Evolutionary conservation across 257 asterid genomes (phyloP).

Genomic region (Penstemon eatonii): DNA sequence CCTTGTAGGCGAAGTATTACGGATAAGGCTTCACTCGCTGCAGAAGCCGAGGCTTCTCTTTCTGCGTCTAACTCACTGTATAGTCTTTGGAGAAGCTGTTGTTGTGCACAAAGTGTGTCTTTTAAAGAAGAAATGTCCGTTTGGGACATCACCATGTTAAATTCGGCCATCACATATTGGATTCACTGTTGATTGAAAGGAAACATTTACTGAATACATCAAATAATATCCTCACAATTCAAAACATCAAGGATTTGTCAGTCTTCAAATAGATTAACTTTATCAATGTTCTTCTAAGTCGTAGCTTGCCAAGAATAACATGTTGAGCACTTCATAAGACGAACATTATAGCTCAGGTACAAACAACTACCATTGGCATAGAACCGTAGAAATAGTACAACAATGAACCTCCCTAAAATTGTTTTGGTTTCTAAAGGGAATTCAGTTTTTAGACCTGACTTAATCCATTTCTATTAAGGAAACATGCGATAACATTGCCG

Average conservation of each 20-base stretch:
- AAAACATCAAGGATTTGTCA: neutral
- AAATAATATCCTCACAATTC: neutral
- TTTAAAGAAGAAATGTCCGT: conserved; percentile 49
- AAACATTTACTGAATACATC: neutral
- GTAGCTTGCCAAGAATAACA: no score
- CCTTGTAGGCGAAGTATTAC: conserved; percentile 85
- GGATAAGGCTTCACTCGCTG: conserved; percentile 80
- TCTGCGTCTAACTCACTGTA: conserved; percentile 85
- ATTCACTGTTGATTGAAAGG: conserved; percentile 12
- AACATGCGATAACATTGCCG: no score
- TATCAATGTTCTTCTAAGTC: no score
- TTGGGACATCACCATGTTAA: conserved; percentile 35
- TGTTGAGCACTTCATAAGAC: no score
- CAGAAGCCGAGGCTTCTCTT: conserved; percentile 80
- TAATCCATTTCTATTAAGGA: no score
- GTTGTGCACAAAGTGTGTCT: conserved; percentile 77
- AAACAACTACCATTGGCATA: no score
- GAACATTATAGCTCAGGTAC: no score
- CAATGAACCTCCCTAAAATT: no score
- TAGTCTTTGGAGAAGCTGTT: conserved; percentile 70
- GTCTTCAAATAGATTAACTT: no score
- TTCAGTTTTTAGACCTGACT: no score
- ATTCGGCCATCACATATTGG: conserved; percentile 47
- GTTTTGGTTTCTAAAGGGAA: no score
- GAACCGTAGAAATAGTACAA: no score